Conservation (phyloP, 1,284 basidiomycete genomes). For the Cryptococcus amylolentus region DNA sequence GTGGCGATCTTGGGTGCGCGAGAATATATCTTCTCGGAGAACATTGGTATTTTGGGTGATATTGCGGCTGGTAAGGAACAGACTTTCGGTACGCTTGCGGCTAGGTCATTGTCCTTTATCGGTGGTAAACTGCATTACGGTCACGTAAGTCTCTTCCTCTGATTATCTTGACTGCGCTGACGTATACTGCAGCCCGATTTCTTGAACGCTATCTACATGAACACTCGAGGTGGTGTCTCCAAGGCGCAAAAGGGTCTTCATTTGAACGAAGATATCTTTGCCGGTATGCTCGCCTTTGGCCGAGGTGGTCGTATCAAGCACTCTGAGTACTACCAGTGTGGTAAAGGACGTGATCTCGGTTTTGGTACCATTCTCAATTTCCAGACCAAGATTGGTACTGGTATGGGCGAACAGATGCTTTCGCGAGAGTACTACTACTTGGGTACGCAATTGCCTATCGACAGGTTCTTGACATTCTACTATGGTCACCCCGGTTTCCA, state of each 20-base stretch:
- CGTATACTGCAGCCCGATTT: slow-evolving; percentile 72
- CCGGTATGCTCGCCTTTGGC: slow-evolving; percentile 97
- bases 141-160: slow-evolving; percentile 47
- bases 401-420: slow-evolving; percentile 99
- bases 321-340: slow-evolving; percentile 95
- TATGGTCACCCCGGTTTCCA: slow-evolving; percentile 99
- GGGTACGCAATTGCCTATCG: slow-evolving; percentile 96
- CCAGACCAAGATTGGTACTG: slow-evolving; percentile 99
- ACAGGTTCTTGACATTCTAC: slow-evolving; percentile 99
- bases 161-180: slow-evolving; percentile 9
- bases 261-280: slow-evolving; percentile 98
- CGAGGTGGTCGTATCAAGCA: slow-evolving; percentile 98
- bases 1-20: slow-evolving; percentile 97
- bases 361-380: slow-evolving; percentile 99
- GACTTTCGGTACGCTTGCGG: slow-evolving; percentile 96
- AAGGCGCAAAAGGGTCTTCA: slow-evolving; percentile 99
- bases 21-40: slow-evolving; percentile 99
- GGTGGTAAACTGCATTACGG: slow-evolving; percentile 99
- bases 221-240: slow-evolving; percentile 93
- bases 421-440: slow-evolving; percentile 99
- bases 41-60: slow-evolving; percentile 98
- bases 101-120: slow-evolving; percentile 92
- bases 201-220: slow-evolving; percentile 97
- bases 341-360: slow-evolving; percentile 97
- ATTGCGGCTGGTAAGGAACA: slow-evolving; percentile 99